These are phyloP conservation scores for Solanum ossicruentum DNA, from an alignment of 257 asterid genomes.

Conservation along the genomic window DNA sequence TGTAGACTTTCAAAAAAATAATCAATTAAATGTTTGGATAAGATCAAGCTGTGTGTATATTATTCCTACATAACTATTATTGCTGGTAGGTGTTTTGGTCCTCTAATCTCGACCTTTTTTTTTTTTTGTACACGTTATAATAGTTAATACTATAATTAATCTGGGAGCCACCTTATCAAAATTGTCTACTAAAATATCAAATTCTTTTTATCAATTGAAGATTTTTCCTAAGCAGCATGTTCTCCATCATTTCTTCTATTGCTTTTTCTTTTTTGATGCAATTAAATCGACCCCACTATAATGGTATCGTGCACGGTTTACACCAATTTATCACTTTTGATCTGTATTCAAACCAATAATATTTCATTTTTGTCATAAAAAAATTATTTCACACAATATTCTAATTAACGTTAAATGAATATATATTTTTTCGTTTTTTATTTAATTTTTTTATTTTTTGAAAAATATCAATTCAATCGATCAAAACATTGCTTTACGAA, in stretches of 20 bases:
- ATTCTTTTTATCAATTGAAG: background rate
- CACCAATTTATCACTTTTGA: background rate
- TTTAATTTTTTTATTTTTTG: background rate
- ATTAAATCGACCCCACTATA: background rate
- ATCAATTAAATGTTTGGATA: background rate
- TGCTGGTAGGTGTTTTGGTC: background rate
- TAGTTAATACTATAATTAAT: background rate
- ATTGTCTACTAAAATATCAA: background rate
- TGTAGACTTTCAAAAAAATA: background rate
- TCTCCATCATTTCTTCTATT: background rate
- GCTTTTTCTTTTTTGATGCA: background rate
- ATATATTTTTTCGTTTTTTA: background rate
- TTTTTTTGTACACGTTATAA: background rate
- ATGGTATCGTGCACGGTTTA: background rate
- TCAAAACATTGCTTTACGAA: too few relatives aligned
- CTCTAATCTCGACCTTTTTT: background rate
- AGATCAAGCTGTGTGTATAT: background rate
- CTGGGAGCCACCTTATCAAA: background rate
- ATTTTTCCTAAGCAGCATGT: background rate
- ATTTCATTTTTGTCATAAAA: background rate
- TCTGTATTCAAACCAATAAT: background rate
- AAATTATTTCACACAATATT: background rate
- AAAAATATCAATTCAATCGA: too few relatives aligned
- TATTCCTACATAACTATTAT: background rate
- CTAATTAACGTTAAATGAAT: background rate